These are phyloP conservation scores for Lichina pygmaea DNA, from an alignment of 495 filamentous ascomycete species.

Conservation along the genomic window DNA sequence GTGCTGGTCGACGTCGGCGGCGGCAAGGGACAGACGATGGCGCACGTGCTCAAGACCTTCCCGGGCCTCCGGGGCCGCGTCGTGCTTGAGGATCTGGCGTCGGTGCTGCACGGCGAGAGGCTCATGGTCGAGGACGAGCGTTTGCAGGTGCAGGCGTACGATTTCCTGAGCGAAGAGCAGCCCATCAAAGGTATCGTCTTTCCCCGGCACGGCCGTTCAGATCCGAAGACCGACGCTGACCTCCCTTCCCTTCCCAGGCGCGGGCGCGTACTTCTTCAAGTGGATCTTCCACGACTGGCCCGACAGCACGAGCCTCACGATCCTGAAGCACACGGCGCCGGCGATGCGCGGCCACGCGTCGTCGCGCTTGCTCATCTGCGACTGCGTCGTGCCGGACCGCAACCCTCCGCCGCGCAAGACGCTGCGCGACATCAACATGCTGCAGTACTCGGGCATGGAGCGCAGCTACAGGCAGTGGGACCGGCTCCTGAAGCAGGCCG, in stretches of 20 bases:
- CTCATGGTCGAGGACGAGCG: constrained; percentile 7
- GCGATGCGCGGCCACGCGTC: constrained; percentile 17
- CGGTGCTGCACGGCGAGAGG: constrained; percentile 13
- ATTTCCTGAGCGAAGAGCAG: constrained; percentile 16
- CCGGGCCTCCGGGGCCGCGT: constrained; percentile 17
- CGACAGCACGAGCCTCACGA: constrained; percentile 11
- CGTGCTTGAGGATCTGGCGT: constrained; percentile 21
- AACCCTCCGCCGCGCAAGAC: constrained; percentile 9
- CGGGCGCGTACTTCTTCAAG: constrained; percentile 20
- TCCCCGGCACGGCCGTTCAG: not conserved
- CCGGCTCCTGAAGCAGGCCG: constrained; percentile 11
- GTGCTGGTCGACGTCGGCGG: constrained; percentile 30
- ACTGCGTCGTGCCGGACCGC: constrained; percentile 17
- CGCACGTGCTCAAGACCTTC: constrained; percentile 14
- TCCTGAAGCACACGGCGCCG: constrained; percentile 10
- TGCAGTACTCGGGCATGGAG: constrained; percentile 14
- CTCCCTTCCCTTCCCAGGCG: constrained; percentile 9
- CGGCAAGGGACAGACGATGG: constrained; percentile 21
- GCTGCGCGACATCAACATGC: constrained; percentile 16
- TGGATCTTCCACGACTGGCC: constrained; percentile 21
- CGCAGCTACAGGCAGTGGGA: constrained; percentile 15
- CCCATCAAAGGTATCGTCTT: constrained; percentile 16
- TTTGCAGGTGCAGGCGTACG: constrained; percentile 13
- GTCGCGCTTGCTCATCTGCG: constrained; percentile 21
- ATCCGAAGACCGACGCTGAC: not conserved